Evolutionary conservation across 2,329 filamentous ascomycete genomes (phyloP), one percentile per base, ranked within the genome.

Genomic region (Arthrinium puccinioides): DNA sequence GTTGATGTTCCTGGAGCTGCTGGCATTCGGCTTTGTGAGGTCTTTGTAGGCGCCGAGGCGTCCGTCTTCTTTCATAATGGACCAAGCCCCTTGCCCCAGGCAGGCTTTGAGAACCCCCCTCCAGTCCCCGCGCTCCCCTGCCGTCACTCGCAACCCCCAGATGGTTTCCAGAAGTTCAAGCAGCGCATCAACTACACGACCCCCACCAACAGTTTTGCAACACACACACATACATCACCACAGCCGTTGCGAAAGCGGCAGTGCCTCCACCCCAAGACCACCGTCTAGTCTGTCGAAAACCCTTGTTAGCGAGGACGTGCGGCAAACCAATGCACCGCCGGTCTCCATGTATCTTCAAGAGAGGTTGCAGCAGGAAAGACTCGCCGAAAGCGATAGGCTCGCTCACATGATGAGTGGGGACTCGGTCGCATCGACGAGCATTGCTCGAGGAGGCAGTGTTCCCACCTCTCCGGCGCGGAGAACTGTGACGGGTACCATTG

Each of bases 311-410:
- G 56, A 58, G 21, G 69, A 74, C 15, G 55, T 61, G 4, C 61
- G 62, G 13, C 64, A 61, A 29, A 53, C 55, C 19, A 44, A 18
- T 6, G 28, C 15, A 16, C 51, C 52, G 2, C 60, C 62, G 1
- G 55, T 69, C 11, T 78, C 74, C 0, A 66, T 59, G 13, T 70
- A 76, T 35, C 58, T 79, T 3, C 74, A 75, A 32, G 73, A 77
- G 49, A 70, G 64, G 43, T 55, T 79, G n/a, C 65, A 69, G 32
- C 67, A 60, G 20, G 69, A 74, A 46, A 65, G 73, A 23, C 66
- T 57, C 37, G 61, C 63, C 0, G 73, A 76, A 45, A 63, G 60
- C 33, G 69, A 72, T 27, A 64, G 65, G 31, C 48, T 58, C 14
- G 55, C 62, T 4, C 60, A 61, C 15, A 58, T 57, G 21, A 45